Evolutionary conservation across 23 red algal species (phyloP).

Genomic region (Gracilaria gracilis): DNA sequence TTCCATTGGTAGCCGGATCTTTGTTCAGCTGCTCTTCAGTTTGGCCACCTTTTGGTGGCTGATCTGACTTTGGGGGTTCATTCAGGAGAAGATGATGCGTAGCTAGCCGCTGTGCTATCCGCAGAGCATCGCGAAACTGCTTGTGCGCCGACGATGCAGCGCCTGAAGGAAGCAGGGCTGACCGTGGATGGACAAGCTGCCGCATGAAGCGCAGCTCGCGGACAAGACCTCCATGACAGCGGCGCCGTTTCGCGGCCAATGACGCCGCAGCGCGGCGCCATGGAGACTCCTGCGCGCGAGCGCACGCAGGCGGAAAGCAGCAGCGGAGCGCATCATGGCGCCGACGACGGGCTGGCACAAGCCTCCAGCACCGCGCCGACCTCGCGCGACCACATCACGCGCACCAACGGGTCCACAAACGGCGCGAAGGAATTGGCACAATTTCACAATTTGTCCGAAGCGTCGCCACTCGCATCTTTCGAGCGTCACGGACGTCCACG

Average conservation of each 20-base stretch:
- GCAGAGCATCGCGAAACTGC: not conserved
- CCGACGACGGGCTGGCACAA: not conserved
- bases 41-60: too few relatives aligned
- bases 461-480: not conserved
- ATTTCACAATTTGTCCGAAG: not conserved
- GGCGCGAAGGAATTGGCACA: not conserved
- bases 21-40: not conserved
- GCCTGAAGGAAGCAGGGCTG: not conserved
- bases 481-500: slow-evolving; percentile 6
- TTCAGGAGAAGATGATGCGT: not conserved
- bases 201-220: not conserved
- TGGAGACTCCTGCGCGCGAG: not conserved
- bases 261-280: not conserved
- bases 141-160: not conserved
- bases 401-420: not conserved
- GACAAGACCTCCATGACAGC: not conserved
- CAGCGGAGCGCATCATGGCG: slow-evolving; percentile 1
- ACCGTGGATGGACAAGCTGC: not conserved
- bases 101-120: not conserved
- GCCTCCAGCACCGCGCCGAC: not conserved
- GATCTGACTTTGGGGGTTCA: not conserved
- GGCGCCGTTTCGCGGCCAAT: not conserved
- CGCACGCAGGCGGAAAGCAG: not conserved
- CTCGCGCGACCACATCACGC: not conserved
- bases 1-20: not conserved